Conservation (phyloP, 1,284 basidiomycete genomes). For the Stygiomarasmius scandens region DNA sequence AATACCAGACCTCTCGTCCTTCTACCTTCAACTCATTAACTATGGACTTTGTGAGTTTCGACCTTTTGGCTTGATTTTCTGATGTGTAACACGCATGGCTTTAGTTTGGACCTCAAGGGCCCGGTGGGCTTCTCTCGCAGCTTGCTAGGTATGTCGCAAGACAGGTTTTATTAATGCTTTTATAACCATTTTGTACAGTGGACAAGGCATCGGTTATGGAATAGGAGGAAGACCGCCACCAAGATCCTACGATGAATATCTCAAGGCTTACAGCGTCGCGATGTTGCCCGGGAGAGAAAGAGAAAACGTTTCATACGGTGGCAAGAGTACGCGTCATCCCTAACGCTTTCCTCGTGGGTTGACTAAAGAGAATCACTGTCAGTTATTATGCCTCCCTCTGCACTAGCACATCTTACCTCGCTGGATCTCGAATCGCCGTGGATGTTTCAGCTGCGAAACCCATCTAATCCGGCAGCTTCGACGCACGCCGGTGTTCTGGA, state of each 20-base stretch:
- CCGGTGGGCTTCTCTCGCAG: constrained; percentile 63
- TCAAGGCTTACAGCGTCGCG: constrained; percentile 85
- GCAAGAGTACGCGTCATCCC: constrained; percentile 83
- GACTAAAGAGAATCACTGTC: constrained; percentile 13
- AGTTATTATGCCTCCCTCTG: constrained; percentile 98
- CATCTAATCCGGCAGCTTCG: constrained; percentile 80
- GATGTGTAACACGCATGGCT: constrained; percentile 18
- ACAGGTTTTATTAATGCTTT: background rate
- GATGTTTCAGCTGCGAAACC: constrained; percentile 96
- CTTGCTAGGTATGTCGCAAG: background rate
- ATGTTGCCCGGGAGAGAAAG: constrained; percentile 84
- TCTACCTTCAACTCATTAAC: background rate
- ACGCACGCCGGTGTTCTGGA: constrained; percentile 98
- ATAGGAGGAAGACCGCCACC: constrained; percentile 52
- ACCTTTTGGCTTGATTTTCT: background rate
- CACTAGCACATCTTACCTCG: constrained; percentile 85
- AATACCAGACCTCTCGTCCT: constrained; percentile 1
- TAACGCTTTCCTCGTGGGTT: constrained; percentile 10
- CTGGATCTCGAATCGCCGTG: constrained; percentile 93
- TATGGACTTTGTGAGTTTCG: constrained; percentile 66
- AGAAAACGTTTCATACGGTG: constrained; percentile 91
- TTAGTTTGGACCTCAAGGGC: constrained; percentile 56
- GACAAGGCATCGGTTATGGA: constrained; percentile 42
- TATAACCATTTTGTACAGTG: constrained; percentile 2
- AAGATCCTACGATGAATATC: constrained; percentile 76